Percentiles rank a stretch among this genome's conserved stretches.
Conservation (phyloP, 129 eudicot species). For the Helichrysum umbraculigerum region DNA sequence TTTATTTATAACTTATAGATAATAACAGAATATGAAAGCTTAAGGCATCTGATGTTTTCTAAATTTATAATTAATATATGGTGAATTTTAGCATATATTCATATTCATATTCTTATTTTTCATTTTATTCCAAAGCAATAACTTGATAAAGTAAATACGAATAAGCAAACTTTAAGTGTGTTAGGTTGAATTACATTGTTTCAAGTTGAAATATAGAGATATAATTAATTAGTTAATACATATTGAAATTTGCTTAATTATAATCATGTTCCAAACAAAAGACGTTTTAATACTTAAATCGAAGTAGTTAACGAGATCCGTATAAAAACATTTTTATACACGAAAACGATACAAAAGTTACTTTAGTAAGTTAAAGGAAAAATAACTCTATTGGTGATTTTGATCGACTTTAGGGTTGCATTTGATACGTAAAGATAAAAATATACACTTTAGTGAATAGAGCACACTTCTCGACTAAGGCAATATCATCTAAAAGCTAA, state of each 20-base stretch:
- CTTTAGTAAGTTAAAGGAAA: background rate
- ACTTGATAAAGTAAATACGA: slow-evolving; percentile 36
- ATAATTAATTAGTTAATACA: no score
- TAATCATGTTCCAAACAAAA: no score
- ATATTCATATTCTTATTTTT: slow-evolving; percentile 29
- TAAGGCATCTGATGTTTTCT: slow-evolving; percentile 23
- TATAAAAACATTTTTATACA: no score
- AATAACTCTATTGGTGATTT: no score
- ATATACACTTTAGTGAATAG: background rate
- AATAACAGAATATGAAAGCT: slow-evolving; percentile 30
- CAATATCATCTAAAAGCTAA: slow-evolving; percentile 2
- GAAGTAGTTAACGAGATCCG: no score
- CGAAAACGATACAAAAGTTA: no score
- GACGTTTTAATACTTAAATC: no score
- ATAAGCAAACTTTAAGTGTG: slow-evolving; percentile 35
- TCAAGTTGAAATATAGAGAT: background rate
- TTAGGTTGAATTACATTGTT: slow-evolving; percentile 24
- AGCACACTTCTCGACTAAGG: background rate
- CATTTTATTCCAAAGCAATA: slow-evolving; percentile 43
- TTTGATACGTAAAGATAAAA: no score
- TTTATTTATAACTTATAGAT: slow-evolving; percentile 23
- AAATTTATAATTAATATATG: slow-evolving; percentile 10
- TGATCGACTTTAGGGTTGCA: no score
- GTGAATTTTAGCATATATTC: slow-evolving; percentile 40
- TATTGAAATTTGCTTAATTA: no score